phyloP scores from a whole-genome alignment of 179 eudicot species.

The Camellia oleifera region DNA sequence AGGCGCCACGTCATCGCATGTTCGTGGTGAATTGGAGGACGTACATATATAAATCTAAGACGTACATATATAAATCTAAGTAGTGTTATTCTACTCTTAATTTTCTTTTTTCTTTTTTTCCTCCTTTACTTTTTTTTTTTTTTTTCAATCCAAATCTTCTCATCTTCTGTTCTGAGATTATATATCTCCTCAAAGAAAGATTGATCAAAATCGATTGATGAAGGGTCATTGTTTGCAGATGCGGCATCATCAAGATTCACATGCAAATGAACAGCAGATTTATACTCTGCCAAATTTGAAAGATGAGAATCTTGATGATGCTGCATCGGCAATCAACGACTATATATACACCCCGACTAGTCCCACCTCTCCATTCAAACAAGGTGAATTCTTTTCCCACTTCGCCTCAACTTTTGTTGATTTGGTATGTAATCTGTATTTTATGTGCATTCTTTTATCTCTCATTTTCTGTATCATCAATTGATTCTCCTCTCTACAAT shows the following conservation, averaged over 20 bases:
- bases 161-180: background rate
- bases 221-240: background rate
- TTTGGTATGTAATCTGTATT: background rate
- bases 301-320: slow-evolving; percentile 18
- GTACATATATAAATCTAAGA: background rate
- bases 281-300: background rate
- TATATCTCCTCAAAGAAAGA: background rate
- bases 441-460: too few relatives aligned
- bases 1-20: background rate
- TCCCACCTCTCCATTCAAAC: background rate
- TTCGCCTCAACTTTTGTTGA: background rate
- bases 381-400: background rate
- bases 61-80: background rate
- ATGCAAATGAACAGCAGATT: background rate
- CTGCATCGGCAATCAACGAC: slow-evolving; percentile 16
- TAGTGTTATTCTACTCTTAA: background rate
- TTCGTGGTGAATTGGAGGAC: slow-evolving; percentile 1
- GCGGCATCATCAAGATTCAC: slow-evolving; percentile 21
- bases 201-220: slow-evolving; percentile 7
- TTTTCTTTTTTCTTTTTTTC: background rate
- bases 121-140: background rate
- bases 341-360: background rate
- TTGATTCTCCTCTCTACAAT: too few relatives aligned
- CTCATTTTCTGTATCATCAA: too few relatives aligned
- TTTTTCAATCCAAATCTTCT: background rate